Conservation (phyloP, 768 basidiomycete genomes). For the Dioszegia crocea region DNA sequence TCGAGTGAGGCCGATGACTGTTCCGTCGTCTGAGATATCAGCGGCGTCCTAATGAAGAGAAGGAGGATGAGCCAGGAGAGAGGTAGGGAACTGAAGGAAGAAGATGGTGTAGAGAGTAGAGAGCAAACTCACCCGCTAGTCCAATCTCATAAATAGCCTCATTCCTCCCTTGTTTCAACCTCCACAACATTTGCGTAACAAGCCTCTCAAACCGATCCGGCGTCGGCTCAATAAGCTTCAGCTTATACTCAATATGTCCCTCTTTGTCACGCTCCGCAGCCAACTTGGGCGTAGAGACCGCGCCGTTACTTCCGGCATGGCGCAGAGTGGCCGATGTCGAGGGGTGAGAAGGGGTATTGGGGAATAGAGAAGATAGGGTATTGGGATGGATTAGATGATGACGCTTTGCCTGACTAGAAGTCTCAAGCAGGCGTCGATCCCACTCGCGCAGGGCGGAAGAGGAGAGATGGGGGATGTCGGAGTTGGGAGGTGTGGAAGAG, state of each 20-base stretch:
- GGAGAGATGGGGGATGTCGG: slow-evolving; percentile 7
- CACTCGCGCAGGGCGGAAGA: slow-evolving; percentile 32
- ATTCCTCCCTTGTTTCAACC: slow-evolving; percentile 76
- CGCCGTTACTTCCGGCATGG: not conserved
- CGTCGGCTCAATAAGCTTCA: slow-evolving; percentile 73
- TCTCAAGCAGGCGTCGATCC: slow-evolving; percentile 23
- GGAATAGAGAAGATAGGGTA: not conserved
- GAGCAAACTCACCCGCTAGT: slow-evolving; percentile 54
- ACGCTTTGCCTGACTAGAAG: slow-evolving; percentile 15
- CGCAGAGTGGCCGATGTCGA: not conserved
- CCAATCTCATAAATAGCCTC: slow-evolving; percentile 73
- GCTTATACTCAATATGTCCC: slow-evolving; percentile 92
- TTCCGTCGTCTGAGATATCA: slow-evolving; percentile 64
- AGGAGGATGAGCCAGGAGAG: too few relatives aligned
- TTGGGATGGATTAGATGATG: slow-evolving; percentile 23
- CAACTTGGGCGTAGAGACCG: slow-evolving; percentile 23
- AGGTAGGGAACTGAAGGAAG: too few relatives aligned
- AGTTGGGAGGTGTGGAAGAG: not conserved
- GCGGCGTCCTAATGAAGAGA: not conserved
- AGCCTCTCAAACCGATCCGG: slow-evolving; percentile 57
- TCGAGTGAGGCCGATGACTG: slow-evolving; percentile 70
- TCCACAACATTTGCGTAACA: slow-evolving; percentile 94
- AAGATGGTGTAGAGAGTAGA: too few relatives aligned
- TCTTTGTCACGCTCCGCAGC: slow-evolving; percentile 50
- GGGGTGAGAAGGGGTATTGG: too few relatives aligned